Percentiles rank a stretch among this genome's conserved stretches.
Evolutionary conservation across 176 grass and related monocot genomes (phyloP).

Genomic region (Bolboschoenus planiculmis): DNA sequence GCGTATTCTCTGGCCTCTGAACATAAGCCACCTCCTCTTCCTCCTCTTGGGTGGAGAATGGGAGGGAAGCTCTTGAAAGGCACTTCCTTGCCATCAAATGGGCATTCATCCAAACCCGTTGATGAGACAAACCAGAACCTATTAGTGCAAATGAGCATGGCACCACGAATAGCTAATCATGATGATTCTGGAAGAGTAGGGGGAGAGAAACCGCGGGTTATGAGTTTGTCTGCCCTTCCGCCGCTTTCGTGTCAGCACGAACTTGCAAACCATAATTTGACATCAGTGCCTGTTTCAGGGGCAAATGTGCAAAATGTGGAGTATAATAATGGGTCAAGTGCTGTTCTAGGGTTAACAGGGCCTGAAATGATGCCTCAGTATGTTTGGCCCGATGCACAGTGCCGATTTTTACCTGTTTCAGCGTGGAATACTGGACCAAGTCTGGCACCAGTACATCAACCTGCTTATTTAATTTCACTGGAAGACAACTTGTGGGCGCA

Average conservation of each 20-base stretch:
- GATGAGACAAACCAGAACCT: not conserved
- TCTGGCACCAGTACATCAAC: constrained; percentile 51
- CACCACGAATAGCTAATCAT: not conserved
- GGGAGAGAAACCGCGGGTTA: not conserved
- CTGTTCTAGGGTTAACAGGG: not conserved
- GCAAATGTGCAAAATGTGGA: constrained; percentile 12
- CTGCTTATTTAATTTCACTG: constrained; percentile 50
- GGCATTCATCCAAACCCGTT: not conserved
- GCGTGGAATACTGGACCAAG: constrained; percentile 50
- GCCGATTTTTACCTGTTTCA: constrained; percentile 28
- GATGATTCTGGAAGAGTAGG: not conserved
- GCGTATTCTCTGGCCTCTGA: constrained; percentile 3
- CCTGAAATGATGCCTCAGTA: constrained; percentile 8
- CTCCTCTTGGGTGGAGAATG: constrained; percentile 86
- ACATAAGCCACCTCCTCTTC: constrained; percentile 67
- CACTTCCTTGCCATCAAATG: not conserved
- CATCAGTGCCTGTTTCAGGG: not conserved
- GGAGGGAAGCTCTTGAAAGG: constrained; percentile 42
- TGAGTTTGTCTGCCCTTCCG: constrained; percentile 18
- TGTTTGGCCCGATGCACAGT: not conserved
- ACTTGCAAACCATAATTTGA: not conserved
- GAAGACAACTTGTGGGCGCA: constrained; percentile 37
- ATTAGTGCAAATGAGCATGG: not conserved
- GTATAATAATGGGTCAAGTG: not conserved
- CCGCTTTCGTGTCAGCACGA: not conserved